A percentile compares a stretch with the other conserved stretches of the same genome.
phyloP scores from a whole-genome alignment of 1,284 basidiomycete genomes.

The Apiotrichum sp. region DNA sequence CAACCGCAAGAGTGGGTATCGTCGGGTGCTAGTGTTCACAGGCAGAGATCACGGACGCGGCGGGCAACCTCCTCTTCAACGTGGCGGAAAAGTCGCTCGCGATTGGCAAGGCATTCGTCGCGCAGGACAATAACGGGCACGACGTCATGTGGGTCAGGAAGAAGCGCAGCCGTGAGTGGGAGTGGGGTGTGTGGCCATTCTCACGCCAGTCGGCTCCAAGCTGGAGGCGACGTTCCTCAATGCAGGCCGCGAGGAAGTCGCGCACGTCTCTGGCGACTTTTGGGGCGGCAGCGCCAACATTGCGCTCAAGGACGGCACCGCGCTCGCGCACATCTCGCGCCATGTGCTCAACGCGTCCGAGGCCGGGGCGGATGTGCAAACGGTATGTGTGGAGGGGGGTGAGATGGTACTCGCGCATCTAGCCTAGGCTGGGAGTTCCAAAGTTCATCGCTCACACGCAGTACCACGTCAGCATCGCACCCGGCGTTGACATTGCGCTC shows the following conservation, averaged over 20 bases:
- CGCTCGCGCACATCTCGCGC: slow-evolving; percentile 7
- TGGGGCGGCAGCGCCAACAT: slow-evolving; percentile 10
- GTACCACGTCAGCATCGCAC: slow-evolving; percentile 10
- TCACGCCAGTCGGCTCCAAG: slow-evolving; percentile 6
- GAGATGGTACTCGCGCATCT: background rate
- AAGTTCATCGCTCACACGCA: background rate
- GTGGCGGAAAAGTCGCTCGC: slow-evolving; percentile 1
- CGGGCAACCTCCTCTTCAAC: slow-evolving; percentile 11
- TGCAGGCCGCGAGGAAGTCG: background rate
- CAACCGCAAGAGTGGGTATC: slow-evolving; percentile 11
- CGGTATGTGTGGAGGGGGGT: slow-evolving; percentile 4
- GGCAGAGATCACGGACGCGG: slow-evolving; percentile 4
- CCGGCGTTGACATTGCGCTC: slow-evolving; percentile 13
- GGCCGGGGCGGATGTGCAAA: slow-evolving; percentile 4
- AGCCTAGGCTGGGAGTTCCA: background rate
- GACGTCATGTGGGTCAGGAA: slow-evolving; percentile 2
- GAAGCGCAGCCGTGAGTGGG: slow-evolving; percentile 1
- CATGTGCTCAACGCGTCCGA: background rate
- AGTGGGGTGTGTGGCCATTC: background rate
- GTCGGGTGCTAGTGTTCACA: background rate
- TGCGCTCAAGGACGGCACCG: slow-evolving; percentile 2
- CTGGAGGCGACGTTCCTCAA: slow-evolving; percentile 2
- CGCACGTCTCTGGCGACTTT: slow-evolving; percentile 1
- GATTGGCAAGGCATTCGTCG: background rate
- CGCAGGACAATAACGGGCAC: background rate